Conservation (phyloP, 495 filamentous ascomycete genomes). For the Penicillium longicatenatum region DNA sequence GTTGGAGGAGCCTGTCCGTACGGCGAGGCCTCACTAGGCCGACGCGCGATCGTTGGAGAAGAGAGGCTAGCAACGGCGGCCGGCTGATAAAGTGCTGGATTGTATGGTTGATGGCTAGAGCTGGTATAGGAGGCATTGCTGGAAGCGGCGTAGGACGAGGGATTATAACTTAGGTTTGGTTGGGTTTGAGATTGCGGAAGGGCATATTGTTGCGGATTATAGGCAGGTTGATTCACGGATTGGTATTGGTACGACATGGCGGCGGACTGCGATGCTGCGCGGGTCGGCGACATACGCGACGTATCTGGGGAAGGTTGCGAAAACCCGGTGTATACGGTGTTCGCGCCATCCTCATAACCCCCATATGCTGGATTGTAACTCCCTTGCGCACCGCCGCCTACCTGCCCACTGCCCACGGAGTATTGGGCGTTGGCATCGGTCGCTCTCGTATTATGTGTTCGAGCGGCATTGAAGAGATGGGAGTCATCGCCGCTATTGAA, state of each 20-base stretch:
- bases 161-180: constrained; percentile 41
- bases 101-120: constrained; percentile 63
- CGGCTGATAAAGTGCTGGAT: constrained; percentile 67
- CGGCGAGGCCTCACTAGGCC: constrained; percentile 33
- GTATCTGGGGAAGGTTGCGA: constrained; percentile 35
- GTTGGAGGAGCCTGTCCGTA: constrained; percentile 39
- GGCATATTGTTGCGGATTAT: constrained; percentile 84
- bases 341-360: constrained; percentile 42
- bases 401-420: constrained; percentile 16
- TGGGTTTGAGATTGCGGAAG: constrained; percentile 60
- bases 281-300: constrained; percentile 48
- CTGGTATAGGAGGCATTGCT: constrained; percentile 29
- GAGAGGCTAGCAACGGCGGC: constrained; percentile 26
- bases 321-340: constrained; percentile 37
- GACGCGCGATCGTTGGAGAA: constrained; percentile 33
- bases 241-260: constrained; percentile 60
- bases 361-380: constrained; percentile 28
- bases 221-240: constrained; percentile 55
- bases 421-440: constrained; percentile 33
- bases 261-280: constrained; percentile 45
- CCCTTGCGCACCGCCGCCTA: constrained; percentile 17
- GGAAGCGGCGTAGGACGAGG: constrained; percentile 48
- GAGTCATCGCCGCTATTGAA: constrained; percentile 81
- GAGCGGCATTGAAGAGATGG: constrained; percentile 43
- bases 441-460: constrained; percentile 35